Evolutionary conservation across 192 early-diverging fungal species (phyloP), one percentile per base, ranked within the genome.

Genomic region (Gryganskiella cystojenkinii): DNA sequence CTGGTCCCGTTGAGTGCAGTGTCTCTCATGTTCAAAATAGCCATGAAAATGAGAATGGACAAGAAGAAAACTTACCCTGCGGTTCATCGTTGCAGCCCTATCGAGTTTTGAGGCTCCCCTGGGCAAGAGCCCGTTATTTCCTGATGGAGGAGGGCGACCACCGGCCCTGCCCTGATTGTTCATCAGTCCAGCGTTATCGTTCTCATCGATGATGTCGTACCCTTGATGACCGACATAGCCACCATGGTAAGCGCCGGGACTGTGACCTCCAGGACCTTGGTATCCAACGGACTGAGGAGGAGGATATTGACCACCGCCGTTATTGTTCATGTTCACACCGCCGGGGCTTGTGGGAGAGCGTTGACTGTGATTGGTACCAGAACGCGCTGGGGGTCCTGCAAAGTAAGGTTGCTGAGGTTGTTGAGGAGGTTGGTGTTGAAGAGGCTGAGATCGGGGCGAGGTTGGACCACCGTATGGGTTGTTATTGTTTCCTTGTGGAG

Each of bases 101-200:
- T 78, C 74, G 35, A 78, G 74, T 43, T 78, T 78, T 17, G 73
- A 68, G 9, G 33, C 61, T 2, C 64, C 44, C 19, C 73, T 50
- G 8, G 73, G 73, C 61, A 67, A 11, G 19, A 31, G 46, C 8
- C 46, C 53, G 28, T 62, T 30, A 10, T 45, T 44, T n/a, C n/a
- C n/a, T 24, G 37, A 42, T 35, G 34, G 70, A n/a, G 71, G 71
- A 43, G 37, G 58, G 14, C n/a, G 61, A 3, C 73, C 73, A 9
- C 73, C 73, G 14, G 60, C 73, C 20, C 65, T 64, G 6, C 73
- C 73, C 34, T 76, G 73, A 57, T 76, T 76, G 56, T 27, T 57
- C 40, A 78, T 64, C 14, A 78, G 49, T 52, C 74, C 66, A 35
- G 74, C 65, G 5, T 54, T 60, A n/a, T 78, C 61, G 30, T 53